Conservation (phyloP, 495 filamentous ascomycete species). For the Penicillium longicatenatum region DNA sequence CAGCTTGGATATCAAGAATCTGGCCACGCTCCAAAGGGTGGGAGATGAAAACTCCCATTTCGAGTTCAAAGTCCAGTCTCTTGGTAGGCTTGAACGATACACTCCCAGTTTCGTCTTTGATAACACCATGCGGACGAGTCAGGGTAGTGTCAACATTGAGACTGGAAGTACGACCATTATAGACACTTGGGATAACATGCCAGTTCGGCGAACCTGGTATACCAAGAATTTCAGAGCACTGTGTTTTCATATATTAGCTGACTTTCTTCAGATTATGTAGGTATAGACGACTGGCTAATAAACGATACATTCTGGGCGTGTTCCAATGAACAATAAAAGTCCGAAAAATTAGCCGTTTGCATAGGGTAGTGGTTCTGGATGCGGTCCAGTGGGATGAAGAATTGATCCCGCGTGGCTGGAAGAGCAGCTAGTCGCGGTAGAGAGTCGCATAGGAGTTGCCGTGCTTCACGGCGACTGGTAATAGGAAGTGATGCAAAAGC, state of each 20-base stretch:
- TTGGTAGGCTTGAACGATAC: slow-evolving; percentile 46
- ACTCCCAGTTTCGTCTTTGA: neutral
- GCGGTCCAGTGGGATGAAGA: slow-evolving; percentile 46
- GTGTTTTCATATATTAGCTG: neutral
- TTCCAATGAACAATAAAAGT: slow-evolving; percentile 64
- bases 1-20: slow-evolving; percentile 41
- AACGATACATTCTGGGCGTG: slow-evolving; percentile 26
- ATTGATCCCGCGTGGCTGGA: slow-evolving; percentile 48
- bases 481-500: neutral
- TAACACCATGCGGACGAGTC: neutral
- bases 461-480: neutral
- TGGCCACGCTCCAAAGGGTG: slow-evolving; percentile 25
- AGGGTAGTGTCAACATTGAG: slow-evolving; percentile 67
- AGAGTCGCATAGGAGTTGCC: neutral
- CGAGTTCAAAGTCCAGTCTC: slow-evolving; percentile 76
- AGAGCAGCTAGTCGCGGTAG: neutral
- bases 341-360: slow-evolving; percentile 78
- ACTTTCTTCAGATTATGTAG: neutral
- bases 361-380: slow-evolving; percentile 74
- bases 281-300: slow-evolving; percentile 8
- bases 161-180: slow-evolving; percentile 72
- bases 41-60: slow-evolving; percentile 74
- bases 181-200: slow-evolving; percentile 54
- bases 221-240: neutral
- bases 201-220: slow-evolving; percentile 6